A percentile compares a stretch with the other conserved stretches of the same genome.
phyloP scores from a whole-genome alignment of 2,329 filamentous ascomycete genomes.

The Capronia coronata region DNA sequence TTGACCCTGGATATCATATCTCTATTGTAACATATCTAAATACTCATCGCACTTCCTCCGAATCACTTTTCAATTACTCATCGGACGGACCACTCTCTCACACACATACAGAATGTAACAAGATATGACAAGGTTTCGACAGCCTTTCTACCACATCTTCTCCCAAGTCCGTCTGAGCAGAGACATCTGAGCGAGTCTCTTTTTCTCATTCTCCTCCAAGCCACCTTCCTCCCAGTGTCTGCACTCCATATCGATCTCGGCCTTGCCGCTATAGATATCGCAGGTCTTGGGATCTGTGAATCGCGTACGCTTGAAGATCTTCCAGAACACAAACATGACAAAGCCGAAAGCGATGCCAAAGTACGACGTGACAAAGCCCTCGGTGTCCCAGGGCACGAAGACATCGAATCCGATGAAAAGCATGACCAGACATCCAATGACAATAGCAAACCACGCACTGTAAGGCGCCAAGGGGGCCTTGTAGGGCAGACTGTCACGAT shows the following conservation, averaged over 20 bases:
- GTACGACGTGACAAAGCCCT: constrained; percentile 48
- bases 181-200: constrained; percentile 32
- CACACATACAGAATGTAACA: too few species aligned
- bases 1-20: too few species aligned
- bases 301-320: constrained; percentile 31
- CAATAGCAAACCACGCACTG: constrained; percentile 57
- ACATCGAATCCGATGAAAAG: constrained; percentile 58
- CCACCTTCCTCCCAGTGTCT: constrained; percentile 33
- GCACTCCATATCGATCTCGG: constrained; percentile 34
- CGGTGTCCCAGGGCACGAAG: constrained; percentile 38
- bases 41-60: too few species aligned
- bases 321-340: constrained; percentile 38
- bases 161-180: constrained; percentile 31
- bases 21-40: too few species aligned
- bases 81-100: too few species aligned
- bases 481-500: constrained; percentile 62
- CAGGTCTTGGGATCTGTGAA: constrained; percentile 29
- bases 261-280: constrained; percentile 33
- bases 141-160: constrained; percentile 25
- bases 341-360: constrained; percentile 42
- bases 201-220: constrained; percentile 30
- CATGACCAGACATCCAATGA: constrained; percentile 49
- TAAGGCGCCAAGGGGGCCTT: constrained; percentile 63
- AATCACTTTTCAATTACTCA: too few species aligned
- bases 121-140: too few species aligned